Evolutionary conservation across 2,329 filamentous ascomycete species (phyloP).

Genomic region (Falciphora oryzae): DNA sequence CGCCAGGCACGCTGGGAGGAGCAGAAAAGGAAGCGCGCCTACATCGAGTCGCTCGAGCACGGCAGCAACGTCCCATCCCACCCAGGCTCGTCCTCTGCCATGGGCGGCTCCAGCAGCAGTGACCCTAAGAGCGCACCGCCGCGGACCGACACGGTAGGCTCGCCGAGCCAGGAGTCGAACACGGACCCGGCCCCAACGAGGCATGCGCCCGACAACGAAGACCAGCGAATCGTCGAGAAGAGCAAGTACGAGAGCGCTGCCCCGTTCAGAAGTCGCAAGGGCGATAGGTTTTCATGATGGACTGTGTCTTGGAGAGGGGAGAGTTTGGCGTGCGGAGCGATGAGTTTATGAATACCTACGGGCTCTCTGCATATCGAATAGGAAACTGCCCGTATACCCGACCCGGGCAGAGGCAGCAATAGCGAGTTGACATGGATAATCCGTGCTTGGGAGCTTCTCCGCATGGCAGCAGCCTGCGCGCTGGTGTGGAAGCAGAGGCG

Average conservation of each 20-base stretch:
- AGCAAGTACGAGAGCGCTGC: conserved; percentile 81
- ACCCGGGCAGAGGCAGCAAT: too few relatives aligned
- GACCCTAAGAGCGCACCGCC: conserved; percentile 31
- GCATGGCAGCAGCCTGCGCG: not conserved
- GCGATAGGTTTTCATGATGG: conserved; percentile 70
- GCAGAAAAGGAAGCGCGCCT: conserved; percentile 56
- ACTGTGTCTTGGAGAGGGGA: not conserved
- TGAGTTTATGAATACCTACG: not conserved
- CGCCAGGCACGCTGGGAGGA: conserved; percentile 67
- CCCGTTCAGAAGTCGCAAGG: conserved; percentile 73
- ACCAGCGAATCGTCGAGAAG: conserved; percentile 64
- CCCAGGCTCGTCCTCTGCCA: conserved; percentile 28
- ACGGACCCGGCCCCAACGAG: conserved; percentile 79
- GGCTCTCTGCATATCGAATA: not conserved
- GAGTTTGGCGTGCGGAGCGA: not conserved
- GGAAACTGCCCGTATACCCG: too few relatives aligned
- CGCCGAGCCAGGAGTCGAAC: conserved; percentile 67
- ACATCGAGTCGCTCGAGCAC: conserved; percentile 49
- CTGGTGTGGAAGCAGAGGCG: too few relatives aligned
- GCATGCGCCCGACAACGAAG: conserved; percentile 69
- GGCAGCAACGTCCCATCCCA: conserved; percentile 30
- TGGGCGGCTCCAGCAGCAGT: conserved; percentile 28
- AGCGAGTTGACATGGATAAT: not conserved
- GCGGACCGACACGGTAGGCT: conserved; percentile 51
- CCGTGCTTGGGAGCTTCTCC: not conserved